A percentile compares a stretch with the other conserved stretches of the same genome.
Evolutionary conservation across 2,329 filamentous ascomycete genomes (phyloP).

Genomic region (Catunica adiposa): DNA sequence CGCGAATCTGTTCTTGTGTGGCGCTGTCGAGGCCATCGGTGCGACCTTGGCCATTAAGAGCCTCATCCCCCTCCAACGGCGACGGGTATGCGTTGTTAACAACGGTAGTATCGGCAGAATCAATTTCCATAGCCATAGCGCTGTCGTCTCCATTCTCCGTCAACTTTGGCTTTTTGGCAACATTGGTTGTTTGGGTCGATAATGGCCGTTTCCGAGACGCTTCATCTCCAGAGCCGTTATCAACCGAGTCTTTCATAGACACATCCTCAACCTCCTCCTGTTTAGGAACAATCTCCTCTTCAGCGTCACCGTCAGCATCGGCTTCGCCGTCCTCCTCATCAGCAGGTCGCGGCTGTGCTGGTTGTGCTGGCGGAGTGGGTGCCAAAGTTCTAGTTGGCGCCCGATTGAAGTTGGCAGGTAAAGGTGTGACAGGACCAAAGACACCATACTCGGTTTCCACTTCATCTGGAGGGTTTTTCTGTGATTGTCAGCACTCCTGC

Average conservation of each 20-base stretch:
- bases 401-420: conserved; percentile 2
- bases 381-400: background rate
- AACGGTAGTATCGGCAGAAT: conserved; percentile 28
- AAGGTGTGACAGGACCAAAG: conserved; percentile 31
- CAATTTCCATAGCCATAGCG: conserved; percentile 39
- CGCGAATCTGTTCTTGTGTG: conserved; percentile 48
- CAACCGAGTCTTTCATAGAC: conserved; percentile 8
- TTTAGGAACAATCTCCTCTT: conserved; percentile 13
- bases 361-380: background rate
- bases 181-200: conserved; percentile 9
- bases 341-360: background rate
- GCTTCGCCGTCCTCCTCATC: conserved; percentile 22
- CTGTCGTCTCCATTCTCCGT: conserved; percentile 13
- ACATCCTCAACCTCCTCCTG: conserved; percentile 12
- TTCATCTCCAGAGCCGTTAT: conserved; percentile 4
- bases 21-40: conserved; percentile 48
- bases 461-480: background rate
- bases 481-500: background rate
- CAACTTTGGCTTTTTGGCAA: conserved; percentile 13
- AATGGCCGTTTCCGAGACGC: conserved; percentile 10
- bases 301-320: conserved; percentile 17
- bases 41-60: conserved; percentile 33
- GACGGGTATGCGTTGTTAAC: conserved; percentile 49
- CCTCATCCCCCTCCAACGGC: conserved; percentile 41
- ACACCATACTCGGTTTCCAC: conserved; percentile 24